Conservation (phyloP, 108 stramenopile genomes). For the Schizochytrium sp. region DNA sequence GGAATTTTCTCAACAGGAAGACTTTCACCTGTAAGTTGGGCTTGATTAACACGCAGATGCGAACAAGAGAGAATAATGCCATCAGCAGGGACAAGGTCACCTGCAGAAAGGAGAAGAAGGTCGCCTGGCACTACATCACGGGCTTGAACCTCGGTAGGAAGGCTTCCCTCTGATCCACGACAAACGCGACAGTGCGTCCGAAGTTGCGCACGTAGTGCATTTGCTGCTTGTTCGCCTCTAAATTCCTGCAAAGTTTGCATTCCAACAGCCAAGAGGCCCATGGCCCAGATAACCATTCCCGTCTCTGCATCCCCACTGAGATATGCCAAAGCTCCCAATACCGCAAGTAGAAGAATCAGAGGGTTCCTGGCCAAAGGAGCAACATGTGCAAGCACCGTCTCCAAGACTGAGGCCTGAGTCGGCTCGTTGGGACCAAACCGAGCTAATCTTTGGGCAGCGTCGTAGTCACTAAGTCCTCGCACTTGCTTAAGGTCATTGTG, state of each 20-base stretch:
- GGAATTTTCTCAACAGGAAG: conserved; percentile 82
- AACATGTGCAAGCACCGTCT: not conserved
- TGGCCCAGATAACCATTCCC: conserved; percentile 85
- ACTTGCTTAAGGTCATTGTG: not conserved
- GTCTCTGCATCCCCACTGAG: conserved; percentile 87
- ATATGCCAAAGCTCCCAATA: conserved; percentile 83
- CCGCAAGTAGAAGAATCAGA: conserved; percentile 87
- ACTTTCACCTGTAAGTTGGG: conserved; percentile 90
- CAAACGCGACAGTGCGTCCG: conserved; percentile 87
- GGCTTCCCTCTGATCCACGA: conserved; percentile 77
- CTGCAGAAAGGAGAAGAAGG: conserved; percentile 85
- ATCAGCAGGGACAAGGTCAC: conserved; percentile 94
- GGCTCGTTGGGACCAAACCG: conserved; percentile 36
- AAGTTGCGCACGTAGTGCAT: conserved; percentile 85
- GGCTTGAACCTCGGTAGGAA: conserved; percentile 80
- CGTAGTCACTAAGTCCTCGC: not conserved
- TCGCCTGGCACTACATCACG: conserved; percentile 92
- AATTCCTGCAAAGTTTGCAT: conserved; percentile 96
- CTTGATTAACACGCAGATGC: conserved; percentile 80
- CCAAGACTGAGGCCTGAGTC: conserved; percentile 1
- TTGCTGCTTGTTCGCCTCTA: conserved; percentile 84
- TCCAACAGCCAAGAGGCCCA: conserved; percentile 89
- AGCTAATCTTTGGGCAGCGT: not conserved
- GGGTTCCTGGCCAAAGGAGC: conserved; percentile 34
- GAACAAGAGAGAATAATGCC: conserved; percentile 78